Percentiles rank a stretch among this genome's conserved stretches.
phyloP scores from a whole-genome alignment of 108 stramenopile genomes.

The Skeletonema potamos region DNA sequence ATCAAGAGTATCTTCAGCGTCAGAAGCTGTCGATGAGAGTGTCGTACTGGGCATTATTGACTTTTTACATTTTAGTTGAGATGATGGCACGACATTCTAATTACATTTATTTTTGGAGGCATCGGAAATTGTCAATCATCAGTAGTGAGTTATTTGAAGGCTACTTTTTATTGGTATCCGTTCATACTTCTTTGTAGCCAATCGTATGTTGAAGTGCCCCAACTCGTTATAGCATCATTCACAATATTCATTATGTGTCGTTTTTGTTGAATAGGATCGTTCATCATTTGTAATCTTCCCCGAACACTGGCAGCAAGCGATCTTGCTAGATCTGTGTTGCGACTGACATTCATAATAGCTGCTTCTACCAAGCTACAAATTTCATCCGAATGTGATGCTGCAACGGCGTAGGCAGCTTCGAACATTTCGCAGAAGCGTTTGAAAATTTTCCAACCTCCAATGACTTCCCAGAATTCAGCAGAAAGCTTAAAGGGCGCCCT shows the following conservation, averaged over 20 bases:
- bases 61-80: too few relatives aligned
- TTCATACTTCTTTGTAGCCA: constrained; percentile 92
- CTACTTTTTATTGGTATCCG: constrained; percentile 77
- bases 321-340: constrained; percentile 60
- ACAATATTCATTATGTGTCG: constrained; percentile 83
- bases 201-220: constrained; percentile 87
- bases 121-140: too few relatives aligned
- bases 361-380: constrained; percentile 78
- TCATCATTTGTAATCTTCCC: constrained; percentile 72
- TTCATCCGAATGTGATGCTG: constrained; percentile 73
- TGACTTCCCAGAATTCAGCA: constrained; percentile 85
- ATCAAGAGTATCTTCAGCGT: too few relatives aligned
- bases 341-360: constrained; percentile 74
- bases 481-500: constrained; percentile 94
- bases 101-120: too few relatives aligned
- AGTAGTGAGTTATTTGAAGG: not conserved
- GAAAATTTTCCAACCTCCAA: constrained; percentile 91
- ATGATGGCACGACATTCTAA: too few relatives aligned
- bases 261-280: constrained; percentile 70
- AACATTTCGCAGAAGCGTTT: constrained; percentile 86
- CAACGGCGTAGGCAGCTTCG: constrained; percentile 80
- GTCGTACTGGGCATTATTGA: too few relatives aligned
- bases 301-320: constrained; percentile 69
- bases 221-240: constrained; percentile 78
- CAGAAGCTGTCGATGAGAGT: too few relatives aligned